phyloP scores from a whole-genome alignment of 208 protist species.

The Wallacemonas sp. region DNA sequence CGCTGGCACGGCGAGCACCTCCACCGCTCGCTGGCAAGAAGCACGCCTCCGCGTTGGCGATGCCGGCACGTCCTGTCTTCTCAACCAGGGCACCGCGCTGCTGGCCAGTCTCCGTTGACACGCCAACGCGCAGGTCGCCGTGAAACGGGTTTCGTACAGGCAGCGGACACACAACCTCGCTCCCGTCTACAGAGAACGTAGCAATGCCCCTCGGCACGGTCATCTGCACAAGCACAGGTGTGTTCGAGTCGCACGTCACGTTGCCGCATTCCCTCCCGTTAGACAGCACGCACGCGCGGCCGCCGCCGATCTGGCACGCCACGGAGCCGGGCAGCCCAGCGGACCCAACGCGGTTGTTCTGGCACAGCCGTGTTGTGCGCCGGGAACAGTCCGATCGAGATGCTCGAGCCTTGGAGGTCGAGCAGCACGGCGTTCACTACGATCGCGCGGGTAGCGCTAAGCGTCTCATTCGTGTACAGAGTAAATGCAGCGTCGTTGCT shows the following conservation, averaged over 20 bases:
- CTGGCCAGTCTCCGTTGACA: not conserved
- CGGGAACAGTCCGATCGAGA: not conserved
- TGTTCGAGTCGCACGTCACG: not conserved
- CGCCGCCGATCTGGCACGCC: too few species aligned
- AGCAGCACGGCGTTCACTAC: not conserved
- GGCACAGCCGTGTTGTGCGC: not conserved
- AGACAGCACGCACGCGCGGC: not conserved
- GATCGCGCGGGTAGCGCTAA: not conserved
- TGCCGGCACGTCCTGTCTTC: not conserved
- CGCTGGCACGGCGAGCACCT: too few species aligned
- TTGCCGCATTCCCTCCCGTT: not conserved
- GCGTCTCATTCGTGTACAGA: too few species aligned
- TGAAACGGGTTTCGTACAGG: too few species aligned
- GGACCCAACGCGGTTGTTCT: not conserved
- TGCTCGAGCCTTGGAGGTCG: not conserved
- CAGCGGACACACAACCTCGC: too few species aligned
- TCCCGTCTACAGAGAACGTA: too few species aligned
- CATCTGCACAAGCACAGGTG: not conserved
- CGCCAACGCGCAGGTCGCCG: too few species aligned
- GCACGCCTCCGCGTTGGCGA: not conserved
- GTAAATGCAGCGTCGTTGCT: not conserved
- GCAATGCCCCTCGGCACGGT: not conserved
- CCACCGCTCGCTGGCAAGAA: not conserved
- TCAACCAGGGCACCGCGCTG: not conserved
- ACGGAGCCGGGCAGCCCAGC: not conserved